A percentile compares a stretch with the other conserved stretches of the same genome.
phyloP scores from a whole-genome alignment of 2,329 filamentous ascomycete genomes.

The Talaromyces sp. region DNA sequence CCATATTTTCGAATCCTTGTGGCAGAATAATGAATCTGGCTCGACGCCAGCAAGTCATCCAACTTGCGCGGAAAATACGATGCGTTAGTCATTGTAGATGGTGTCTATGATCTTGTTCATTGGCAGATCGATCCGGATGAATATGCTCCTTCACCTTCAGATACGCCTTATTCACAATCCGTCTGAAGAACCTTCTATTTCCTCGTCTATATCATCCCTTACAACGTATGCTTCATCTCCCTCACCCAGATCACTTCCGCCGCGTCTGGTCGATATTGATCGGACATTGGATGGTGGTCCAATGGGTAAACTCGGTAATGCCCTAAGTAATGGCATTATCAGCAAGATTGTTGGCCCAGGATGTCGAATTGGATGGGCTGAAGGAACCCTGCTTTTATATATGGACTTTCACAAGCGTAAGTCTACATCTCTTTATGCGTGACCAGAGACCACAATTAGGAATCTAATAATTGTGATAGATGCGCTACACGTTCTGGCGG shows the following conservation, averaged over 20 bases:
- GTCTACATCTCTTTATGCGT: too few species aligned
- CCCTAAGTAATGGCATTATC: slow-evolving; percentile 79
- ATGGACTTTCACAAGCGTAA: not conserved
- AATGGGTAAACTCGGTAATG: slow-evolving; percentile 67
- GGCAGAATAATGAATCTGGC: slow-evolving; percentile 3
- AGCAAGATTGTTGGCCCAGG: slow-evolving; percentile 81
- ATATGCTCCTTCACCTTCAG: slow-evolving; percentile 18
- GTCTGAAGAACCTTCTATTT: not conserved
- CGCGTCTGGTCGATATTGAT: slow-evolving; percentile 75
- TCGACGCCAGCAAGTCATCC: slow-evolving; percentile 65
- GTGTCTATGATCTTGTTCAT: slow-evolving; percentile 86
- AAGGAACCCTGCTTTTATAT: slow-evolving; percentile 1
- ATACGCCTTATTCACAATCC: not conserved
- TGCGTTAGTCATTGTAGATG: slow-evolving; percentile 75
- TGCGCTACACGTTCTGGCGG: slow-evolving; percentile 5
- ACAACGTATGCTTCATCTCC: not conserved
- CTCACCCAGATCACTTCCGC: slow-evolving; percentile 45
- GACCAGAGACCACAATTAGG: not conserved
- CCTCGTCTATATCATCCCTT: not conserved
- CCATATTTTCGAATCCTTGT: slow-evolving; percentile 15
- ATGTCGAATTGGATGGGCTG: slow-evolving; percentile 71
- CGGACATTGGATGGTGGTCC: slow-evolving; percentile 58
- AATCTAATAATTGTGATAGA: not conserved
- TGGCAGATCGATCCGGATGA: slow-evolving; percentile 54
- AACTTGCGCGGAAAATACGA: slow-evolving; percentile 70